Evolutionary conservation across 805 yeast genomes (phyloP), one percentile per base, ranked within the genome.

Genomic region (Wickerhamiella domercqiae): DNA sequence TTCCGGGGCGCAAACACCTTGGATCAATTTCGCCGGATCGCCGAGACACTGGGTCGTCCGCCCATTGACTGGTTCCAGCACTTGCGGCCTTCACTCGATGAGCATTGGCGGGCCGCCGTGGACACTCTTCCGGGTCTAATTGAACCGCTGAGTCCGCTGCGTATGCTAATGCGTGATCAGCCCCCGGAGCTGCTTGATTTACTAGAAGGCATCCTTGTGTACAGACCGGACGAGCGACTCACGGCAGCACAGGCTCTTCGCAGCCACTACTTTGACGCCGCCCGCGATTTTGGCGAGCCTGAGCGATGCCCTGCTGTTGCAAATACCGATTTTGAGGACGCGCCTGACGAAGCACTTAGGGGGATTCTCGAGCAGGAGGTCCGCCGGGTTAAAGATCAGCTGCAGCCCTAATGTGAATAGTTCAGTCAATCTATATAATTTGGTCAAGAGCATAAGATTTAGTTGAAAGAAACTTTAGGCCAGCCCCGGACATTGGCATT

Each of bases 11-110:
- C 69, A 40, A 75, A 74, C 54, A 75, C 76, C 40, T 48, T 70
- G 42, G 78, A 77, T 44, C 97, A 86, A 55, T 55, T 82, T 6
- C 66, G 62, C 31, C 78, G 73, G 50, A 80, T 86, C 15, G 59
- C 74, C 38, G 71, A 72, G 49, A 65, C 78, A 1, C 56, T 83
- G 35, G 96, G 95, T 0, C 59, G 74, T 0, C 95, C 95, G 0
- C 55, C 74, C 4, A 31, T 32, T 11, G 3, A 4, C 6, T 37
- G 42, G 39, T 22, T 20, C 24, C 5, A 7, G 5, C 21, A 30
- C 7, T 7, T 13, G 7, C 9, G 7, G 18, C 29, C 16, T 9
- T 20, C 18, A 4, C n/a, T n/a, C n/a, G 32, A 15, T 21, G 14
- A 11, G 32, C n/a, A 32, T 13, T 24, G 26, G 26, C 26, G 26